These are phyloP conservation scores for Amaranthus hypochondriacus DNA, from an alignment of 148 eudicot species.

Conservation along the genomic window DNA sequence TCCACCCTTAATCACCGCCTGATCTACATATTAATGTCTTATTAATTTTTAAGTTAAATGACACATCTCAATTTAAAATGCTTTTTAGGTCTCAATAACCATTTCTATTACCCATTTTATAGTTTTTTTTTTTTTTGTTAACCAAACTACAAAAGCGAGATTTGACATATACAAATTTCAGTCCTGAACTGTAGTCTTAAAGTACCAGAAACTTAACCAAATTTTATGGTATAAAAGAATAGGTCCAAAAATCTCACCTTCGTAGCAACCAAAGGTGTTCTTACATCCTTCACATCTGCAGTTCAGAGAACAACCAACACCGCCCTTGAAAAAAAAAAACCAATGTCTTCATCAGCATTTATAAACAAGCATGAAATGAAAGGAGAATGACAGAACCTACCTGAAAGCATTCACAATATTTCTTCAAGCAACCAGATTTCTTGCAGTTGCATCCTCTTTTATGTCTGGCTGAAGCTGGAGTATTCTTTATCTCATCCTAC, in stretches of 20 bases:
- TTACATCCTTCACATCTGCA: conserved; percentile 50
- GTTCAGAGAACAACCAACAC: conserved; percentile 44
- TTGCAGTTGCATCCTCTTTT: conserved; percentile 52
- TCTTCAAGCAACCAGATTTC: conserved; percentile 47
- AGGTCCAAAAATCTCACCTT: conserved; percentile 29
- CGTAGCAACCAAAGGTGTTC: conserved; percentile 39
- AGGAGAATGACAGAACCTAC: conserved; percentile 17
- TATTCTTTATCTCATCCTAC: conserved; percentile 31
- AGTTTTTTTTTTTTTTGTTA: no score
- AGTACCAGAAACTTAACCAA: not conserved
- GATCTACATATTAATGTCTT: no score
- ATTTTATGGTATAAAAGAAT: not conserved
- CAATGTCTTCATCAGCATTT: conserved; percentile 3
- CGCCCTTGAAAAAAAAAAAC: conserved; percentile 30
- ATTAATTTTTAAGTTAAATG: no score
- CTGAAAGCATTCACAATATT: conserved; percentile 53
- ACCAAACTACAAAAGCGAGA: no score
- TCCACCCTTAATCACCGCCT: no score
- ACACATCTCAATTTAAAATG: no score
- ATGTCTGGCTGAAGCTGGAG: conserved; percentile 53
- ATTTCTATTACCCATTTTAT: no score
- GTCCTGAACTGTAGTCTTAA: no score
- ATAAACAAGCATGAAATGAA: not conserved
- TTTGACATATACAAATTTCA: no score
- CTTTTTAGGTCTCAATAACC: no score